These are phyloP conservation scores for Trematosphaeria pertusa DNA, from an alignment of 2,329 filamentous ascomycete genomes.

Conservation along the genomic window DNA sequence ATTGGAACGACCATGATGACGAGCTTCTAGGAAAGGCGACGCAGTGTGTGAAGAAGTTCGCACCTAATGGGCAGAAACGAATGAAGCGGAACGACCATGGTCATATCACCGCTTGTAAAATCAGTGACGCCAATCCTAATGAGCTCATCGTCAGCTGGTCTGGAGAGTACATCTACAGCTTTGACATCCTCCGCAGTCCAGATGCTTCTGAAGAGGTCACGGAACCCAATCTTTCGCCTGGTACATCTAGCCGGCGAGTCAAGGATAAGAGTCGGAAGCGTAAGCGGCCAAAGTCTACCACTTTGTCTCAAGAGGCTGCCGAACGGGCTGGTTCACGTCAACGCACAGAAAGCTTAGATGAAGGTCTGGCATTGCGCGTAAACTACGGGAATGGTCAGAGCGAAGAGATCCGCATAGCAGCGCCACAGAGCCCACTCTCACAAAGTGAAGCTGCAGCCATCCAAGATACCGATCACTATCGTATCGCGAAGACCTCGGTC, in stretches of 20 bases:
- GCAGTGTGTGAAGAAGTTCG: conserved; percentile 70
- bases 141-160: conserved; percentile 74
- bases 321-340: conserved; percentile 57
- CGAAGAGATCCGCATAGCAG: conserved; percentile 62
- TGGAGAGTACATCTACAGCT: conserved; percentile 70
- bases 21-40: conserved; percentile 66
- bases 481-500: conserved; percentile 62
- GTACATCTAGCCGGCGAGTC: conserved; percentile 25
- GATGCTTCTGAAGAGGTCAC: conserved; percentile 57
- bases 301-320: conserved; percentile 43
- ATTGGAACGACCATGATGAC: conserved; percentile 56
- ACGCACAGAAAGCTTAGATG: conserved; percentile 54
- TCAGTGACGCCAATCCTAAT: conserved; percentile 71
- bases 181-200: conserved; percentile 67
- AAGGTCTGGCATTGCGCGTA: conserved; percentile 61
- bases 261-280: conserved; percentile 58
- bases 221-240: conserved; percentile 20
- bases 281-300: conserved; percentile 59
- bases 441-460: conserved; percentile 55
- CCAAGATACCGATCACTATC: conserved; percentile 61
- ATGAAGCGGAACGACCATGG: conserved; percentile 63
- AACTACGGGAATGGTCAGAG: conserved; percentile 67
- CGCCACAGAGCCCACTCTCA: conserved; percentile 37
- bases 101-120: conserved; percentile 74
- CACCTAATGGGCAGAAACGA: conserved; percentile 63